Conservation (phyloP, 225 moss, liverwort and hornwort genomes). For the Asterella californica region DNA sequence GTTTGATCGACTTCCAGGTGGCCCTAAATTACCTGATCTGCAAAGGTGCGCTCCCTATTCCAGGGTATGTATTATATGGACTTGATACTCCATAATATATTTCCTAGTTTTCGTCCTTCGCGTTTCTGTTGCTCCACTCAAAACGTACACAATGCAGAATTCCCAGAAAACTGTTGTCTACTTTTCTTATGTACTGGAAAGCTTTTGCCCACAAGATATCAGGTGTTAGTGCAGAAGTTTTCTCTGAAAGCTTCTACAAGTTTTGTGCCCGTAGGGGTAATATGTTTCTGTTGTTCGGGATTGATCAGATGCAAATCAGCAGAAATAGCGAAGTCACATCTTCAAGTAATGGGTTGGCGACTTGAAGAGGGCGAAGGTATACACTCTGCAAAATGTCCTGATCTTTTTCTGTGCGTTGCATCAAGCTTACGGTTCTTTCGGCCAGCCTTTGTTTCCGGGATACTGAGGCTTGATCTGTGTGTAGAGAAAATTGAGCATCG, state of each 20-base stretch:
- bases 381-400: background rate
- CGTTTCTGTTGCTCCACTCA: background rate
- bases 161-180: too few species aligned
- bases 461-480: background rate
- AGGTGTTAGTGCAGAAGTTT: too few species aligned
- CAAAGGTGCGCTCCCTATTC: slow-evolving; percentile 81
- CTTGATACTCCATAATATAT: background rate
- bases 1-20: slow-evolving; percentile 49
- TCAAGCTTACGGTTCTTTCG: background rate
- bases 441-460: too few species aligned
- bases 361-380: slow-evolving; percentile 64
- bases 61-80: slow-evolving; percentile 47
- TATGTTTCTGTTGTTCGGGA: background rate
- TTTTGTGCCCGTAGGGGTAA: background rate
- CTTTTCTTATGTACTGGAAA: too few species aligned
- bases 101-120: background rate
- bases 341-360: slow-evolving; percentile 61
- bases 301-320: slow-evolving; percentile 62
- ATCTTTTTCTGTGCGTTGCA: background rate
- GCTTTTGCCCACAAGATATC: too few species aligned
- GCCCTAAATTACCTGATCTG: slow-evolving; percentile 80
- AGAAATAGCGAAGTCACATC: slow-evolving; percentile 66
- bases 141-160: background rate
- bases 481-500: too few species aligned
- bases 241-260: background rate